Conservation (phyloP, 305 asterid species). For the Lippia alba region DNA sequence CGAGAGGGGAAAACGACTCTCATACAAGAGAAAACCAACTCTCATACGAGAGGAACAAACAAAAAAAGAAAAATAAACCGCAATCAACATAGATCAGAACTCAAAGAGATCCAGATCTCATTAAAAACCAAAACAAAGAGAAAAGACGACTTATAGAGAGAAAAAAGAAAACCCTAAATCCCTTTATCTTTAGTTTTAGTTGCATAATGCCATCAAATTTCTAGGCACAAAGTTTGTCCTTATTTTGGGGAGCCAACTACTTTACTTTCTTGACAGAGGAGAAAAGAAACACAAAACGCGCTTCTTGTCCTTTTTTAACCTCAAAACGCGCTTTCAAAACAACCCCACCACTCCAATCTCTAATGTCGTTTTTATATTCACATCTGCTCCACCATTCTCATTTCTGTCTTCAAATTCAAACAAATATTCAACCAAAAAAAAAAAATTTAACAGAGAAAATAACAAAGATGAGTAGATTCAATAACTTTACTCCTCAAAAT, state of each 20-base stretch:
- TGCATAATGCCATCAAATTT: too few species aligned
- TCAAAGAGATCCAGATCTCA: too few species aligned
- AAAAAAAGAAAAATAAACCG: too few species aligned
- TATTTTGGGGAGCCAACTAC: slow-evolving; percentile 22
- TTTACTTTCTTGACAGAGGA: neutral
- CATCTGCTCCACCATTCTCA: slow-evolving; percentile 12
- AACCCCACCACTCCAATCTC: slow-evolving; percentile 13
- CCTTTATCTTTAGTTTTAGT: too few species aligned
- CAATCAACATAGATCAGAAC: too few species aligned
- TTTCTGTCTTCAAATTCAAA: neutral
- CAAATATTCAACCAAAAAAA: neutral
- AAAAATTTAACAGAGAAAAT: neutral
- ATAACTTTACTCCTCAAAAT: slow-evolving; percentile 14
- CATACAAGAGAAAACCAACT: too few species aligned
- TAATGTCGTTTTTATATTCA: neutral
- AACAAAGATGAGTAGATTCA: slow-evolving; percentile 1
- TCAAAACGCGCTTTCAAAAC: slow-evolving; percentile 31
- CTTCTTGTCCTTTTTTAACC: neutral
- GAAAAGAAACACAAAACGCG: neutral
- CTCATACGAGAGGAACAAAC: too few species aligned
- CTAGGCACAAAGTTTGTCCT: slow-evolving; percentile 30
- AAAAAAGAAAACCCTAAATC: too few species aligned
- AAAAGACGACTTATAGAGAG: too few species aligned
- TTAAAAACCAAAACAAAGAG: too few species aligned
- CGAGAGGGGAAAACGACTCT: too few species aligned